Evolutionary conservation across 306 rosid species (phyloP), one percentile per base, ranked within the genome.

Genomic region (Sophora flavescens): DNA sequence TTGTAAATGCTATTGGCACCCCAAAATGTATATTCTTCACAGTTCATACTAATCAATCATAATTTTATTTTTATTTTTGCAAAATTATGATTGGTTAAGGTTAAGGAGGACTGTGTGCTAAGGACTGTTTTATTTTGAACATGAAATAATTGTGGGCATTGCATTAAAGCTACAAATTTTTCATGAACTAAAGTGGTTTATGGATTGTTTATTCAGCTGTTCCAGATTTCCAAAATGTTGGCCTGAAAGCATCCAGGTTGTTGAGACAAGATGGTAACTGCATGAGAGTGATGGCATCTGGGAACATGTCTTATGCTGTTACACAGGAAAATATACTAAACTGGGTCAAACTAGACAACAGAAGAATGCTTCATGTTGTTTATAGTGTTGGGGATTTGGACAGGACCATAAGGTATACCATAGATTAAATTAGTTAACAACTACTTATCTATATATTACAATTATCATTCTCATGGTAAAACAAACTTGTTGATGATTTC

Each of bases 321-420:
- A 69, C 88, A 32, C 84, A 83, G 14, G 97, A 93, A 83, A 87
- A 91, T 87, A 84, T 82, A 36, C 84, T 86, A 4, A 96, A 86
- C 82, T 93, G 98, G 98, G 95, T 87, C 11, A 93, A 88, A 81
- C 74, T 79, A 33, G 98, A 93, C 81, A 89, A 86, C 59, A 68
- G 95, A 69, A 86, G 89, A 84, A 59, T 91, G 88, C 89, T 93
- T 50, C 98, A 91, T 77, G 98, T 89, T 70, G 98, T 93, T 33
- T 89, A 91, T 83, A 90, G 87, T n/a, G 97, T 93, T 39, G 97
- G 95, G 41, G 97, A 93, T 80, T 68, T 93, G 84, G 98, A 93
- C 80, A 86, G 84, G 77, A 91, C 93, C 82, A 93, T 93, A 74
- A 93, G 89, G 96, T 93, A 88, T 70, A 30, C 64, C 33, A 30